Base-by-base conservation (phyloP, 441 rosid genomes). In the Croton setiger region DNA sequence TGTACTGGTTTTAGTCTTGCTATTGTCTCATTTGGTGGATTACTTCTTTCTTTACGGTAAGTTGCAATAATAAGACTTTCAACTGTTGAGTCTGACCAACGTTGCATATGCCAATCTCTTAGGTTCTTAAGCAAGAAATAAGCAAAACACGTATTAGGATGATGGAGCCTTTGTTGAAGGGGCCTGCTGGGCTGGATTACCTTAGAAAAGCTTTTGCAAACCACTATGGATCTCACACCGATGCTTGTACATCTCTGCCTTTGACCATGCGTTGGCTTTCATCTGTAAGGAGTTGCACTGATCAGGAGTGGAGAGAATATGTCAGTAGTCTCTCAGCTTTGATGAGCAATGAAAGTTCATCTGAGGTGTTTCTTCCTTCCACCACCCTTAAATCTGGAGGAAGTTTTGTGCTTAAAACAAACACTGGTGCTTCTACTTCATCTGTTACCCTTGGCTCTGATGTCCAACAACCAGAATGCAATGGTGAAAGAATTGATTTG, bases 171-270 rank as follows among this genome's bases (percentile, higher is more conserved):
- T 73, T 88, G 75, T 62, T 95, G 75, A 85, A 84, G 81, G 99
- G 98, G 3, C 90, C 87, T 73, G 91, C 93, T 73, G 96, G 96
- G 56, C 76, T 81, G 59, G 96, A 90, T 70, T 95, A 90, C 81
- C 88, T 95, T 33, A 75, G 78, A 67, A 82, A 82, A 73, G 89
- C 89, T 60, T 95, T 95, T 71, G 69, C 83, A 36, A 82, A 79
- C 69, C 86, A 70, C 47, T 77, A 83, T 75, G 96, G 98, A 62
- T 69, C 86, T 72, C 76, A 84, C 17, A 60, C 75, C n/a, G 80
- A 77, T 67, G 90, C 93, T 47, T 11, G 36, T 61, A 47, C 70
- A 48, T 76, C 87, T 70, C 78, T 95, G 43, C 91, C 93, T 6
- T 44, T 80, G 73, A 87, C 97, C 7, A 63, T 14, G 61, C 81